Conservation (phyloP, 2,329 filamentous ascomycete species). For the Neofusicoccum sp. region DNA sequence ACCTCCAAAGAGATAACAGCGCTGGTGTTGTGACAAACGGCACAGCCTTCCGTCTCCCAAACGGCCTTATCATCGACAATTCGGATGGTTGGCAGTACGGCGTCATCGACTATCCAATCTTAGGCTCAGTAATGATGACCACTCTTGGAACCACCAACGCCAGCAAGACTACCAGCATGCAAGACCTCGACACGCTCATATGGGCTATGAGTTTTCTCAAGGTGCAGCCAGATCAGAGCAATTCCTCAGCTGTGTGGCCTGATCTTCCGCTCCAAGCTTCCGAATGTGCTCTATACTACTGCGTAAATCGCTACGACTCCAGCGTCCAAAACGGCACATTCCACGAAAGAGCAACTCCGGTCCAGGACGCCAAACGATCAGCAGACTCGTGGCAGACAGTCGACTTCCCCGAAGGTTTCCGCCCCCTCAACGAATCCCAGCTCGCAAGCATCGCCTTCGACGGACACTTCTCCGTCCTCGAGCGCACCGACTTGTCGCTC, state of each 20-base stretch:
- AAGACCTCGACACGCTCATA: slow-evolving; percentile 12
- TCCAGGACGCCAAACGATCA: not conserved
- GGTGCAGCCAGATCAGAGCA: not conserved
- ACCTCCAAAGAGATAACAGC: not conserved
- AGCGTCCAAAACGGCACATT: slow-evolving; percentile 11
- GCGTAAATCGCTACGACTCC: slow-evolving; percentile 18
- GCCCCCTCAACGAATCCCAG: not conserved
- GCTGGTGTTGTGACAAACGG: not conserved
- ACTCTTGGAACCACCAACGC: slow-evolving; percentile 5
- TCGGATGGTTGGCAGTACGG: not conserved
- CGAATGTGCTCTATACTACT: slow-evolving; percentile 21
- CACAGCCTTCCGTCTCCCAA: slow-evolving; percentile 10
- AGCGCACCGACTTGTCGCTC: not conserved
- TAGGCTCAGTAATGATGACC: slow-evolving; percentile 12
- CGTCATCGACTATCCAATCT: not conserved
- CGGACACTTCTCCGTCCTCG: slow-evolving; percentile 15
- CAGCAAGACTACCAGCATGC: not conserved
- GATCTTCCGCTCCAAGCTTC: slow-evolving; percentile 2
- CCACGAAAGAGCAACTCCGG: not conserved
- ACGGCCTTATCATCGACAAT: slow-evolving; percentile 19
- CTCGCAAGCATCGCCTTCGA: not conserved
- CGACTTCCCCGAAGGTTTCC: not conserved
- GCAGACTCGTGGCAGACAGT: not conserved
- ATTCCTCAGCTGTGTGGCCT: not conserved
- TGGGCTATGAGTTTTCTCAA: slow-evolving; percentile 10